Base-by-base conservation (phyloP, 495 filamentous ascomycete species). In the Chaetomium tenue region DNA sequence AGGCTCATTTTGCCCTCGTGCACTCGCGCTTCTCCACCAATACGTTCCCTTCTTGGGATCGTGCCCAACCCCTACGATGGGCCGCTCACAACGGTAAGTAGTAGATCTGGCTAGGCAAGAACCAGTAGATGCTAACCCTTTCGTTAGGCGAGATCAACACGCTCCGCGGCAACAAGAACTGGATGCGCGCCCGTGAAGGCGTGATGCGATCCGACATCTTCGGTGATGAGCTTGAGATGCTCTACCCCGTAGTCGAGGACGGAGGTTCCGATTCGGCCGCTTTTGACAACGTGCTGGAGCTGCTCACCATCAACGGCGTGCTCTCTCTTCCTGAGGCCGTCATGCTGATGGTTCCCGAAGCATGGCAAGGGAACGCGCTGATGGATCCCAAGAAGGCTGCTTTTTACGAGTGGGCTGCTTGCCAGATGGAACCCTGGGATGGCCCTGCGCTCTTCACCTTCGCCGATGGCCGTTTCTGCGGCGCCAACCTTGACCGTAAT, bases 351-450 rank as follows among this genome's bases (percentile, higher is more conserved):
- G 91, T 99, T 59, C 94, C 94, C 5, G 94, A 99, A 75, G 93
- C 94, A 48, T 99, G 94, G 94, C 92, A 99, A 81, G 95, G 92
- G 66, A 97, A 98, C 75, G 76, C 86, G 22, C 81, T 86, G 56
- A 95, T 98, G 89, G 92, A 97, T 70, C 92, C 94, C 25, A 89
- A 89, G 75, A 99, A 98, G 80, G 91, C 93, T 33, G 93, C 94
- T 46, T 99, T 97, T 79, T 99, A 99, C 78, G 94, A 99, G 76
- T 99, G 94, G 94, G 94, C 94, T 65, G 93, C 92, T 51, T 99
- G 94, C 78, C 89, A 96, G 82, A 99, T 99, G 94, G 94, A 99
- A 80, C 93, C 94, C 30, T 99, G 94, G 94, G 94, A 99, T 77
- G 94, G 94, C 11, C 94, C 94, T 18, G 94, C 94, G 64, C 85